These are phyloP conservation scores for Pelargonium cotyledonis DNA, from an alignment of 441 rosid species.

Conservation along the genomic window DNA sequence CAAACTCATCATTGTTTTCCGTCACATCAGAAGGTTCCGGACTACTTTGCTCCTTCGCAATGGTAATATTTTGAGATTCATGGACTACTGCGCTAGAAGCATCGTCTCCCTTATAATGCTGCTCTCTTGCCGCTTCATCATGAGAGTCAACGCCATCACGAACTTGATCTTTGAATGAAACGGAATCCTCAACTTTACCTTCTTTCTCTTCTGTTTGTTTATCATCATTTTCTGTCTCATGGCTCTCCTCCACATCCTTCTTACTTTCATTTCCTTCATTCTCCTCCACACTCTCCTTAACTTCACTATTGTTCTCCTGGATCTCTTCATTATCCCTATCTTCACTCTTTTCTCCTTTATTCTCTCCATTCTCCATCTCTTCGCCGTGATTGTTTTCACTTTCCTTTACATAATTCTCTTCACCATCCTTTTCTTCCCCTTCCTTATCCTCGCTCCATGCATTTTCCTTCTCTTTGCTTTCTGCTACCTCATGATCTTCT, in stretches of 20 bases:
- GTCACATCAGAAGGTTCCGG: neutral
- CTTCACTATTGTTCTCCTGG: conserved; percentile 14
- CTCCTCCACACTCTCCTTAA: conserved; percentile 9
- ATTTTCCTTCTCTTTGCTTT: conserved; percentile 1
- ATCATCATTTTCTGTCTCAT: neutral
- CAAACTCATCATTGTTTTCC: neutral
- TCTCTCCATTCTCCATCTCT: neutral
- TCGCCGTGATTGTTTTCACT: neutral
- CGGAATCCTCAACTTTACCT: conserved; percentile 1
- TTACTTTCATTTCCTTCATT: conserved; percentile 8
- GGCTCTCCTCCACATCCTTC: conserved; percentile 2
- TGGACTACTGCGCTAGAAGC: conserved; percentile 26
- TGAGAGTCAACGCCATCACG: neutral
- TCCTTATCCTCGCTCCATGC: neutral
- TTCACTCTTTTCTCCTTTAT: neutral
- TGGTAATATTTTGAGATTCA: conserved; percentile 16
- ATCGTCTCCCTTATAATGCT: conserved; percentile 26
- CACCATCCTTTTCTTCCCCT: neutral
- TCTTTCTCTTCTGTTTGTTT: neutral
- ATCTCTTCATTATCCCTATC: conserved; percentile 14
- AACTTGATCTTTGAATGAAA: conserved; percentile 2
- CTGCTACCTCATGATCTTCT: neutral
- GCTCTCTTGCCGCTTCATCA: conserved; percentile 20
- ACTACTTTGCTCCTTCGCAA: neutral
- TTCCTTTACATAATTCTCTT: neutral